Evolutionary conservation across 495 filamentous ascomycete genomes (phyloP).

Genomic region (Tetracladium marchalianum): DNA sequence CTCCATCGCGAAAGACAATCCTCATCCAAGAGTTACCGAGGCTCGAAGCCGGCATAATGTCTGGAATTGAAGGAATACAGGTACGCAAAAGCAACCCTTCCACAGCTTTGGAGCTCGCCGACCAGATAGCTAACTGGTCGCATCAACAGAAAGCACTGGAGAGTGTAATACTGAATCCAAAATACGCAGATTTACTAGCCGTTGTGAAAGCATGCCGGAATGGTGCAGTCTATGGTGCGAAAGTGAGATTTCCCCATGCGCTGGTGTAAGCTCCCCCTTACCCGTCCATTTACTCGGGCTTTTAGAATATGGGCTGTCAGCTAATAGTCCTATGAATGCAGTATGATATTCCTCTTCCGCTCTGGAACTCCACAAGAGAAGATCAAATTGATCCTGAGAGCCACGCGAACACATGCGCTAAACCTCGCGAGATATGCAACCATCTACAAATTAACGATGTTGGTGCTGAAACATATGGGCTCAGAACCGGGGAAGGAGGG

Average conservation of each 20-base stretch:
- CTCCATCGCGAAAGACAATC: neutral
- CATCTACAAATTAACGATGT: slow-evolving; percentile 76
- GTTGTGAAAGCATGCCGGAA: slow-evolving; percentile 89
- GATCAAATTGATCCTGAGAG: slow-evolving; percentile 62
- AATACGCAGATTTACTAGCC: slow-evolving; percentile 70
- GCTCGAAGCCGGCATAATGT: slow-evolving; percentile 18
- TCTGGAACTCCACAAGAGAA: slow-evolving; percentile 80
- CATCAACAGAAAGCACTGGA: slow-evolving; percentile 37
- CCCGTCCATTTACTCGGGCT: neutral
- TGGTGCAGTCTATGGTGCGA: slow-evolving; percentile 93
- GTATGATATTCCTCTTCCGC: slow-evolving; percentile 93
- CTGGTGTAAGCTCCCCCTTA: slow-evolving; percentile 53
- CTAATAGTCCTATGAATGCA: slow-evolving; percentile 19
- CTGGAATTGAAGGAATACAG: slow-evolving; percentile 14
- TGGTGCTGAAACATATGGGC: slow-evolving; percentile 55
- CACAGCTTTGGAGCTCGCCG: neutral
- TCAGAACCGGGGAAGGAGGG: slow-evolving; percentile 50
- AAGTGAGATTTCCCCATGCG: slow-evolving; percentile 97
- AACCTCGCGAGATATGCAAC: slow-evolving; percentile 87
- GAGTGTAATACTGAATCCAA: slow-evolving; percentile 66
- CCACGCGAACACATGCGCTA: slow-evolving; percentile 80
- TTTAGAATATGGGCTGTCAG: neutral
- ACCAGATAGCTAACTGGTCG: slow-evolving; percentile 2
- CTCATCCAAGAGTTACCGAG: slow-evolving; percentile 12
- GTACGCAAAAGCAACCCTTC: neutral